Conservation (phyloP, 169 alveolate genomes). For the Plasmodium fragile region DNA sequence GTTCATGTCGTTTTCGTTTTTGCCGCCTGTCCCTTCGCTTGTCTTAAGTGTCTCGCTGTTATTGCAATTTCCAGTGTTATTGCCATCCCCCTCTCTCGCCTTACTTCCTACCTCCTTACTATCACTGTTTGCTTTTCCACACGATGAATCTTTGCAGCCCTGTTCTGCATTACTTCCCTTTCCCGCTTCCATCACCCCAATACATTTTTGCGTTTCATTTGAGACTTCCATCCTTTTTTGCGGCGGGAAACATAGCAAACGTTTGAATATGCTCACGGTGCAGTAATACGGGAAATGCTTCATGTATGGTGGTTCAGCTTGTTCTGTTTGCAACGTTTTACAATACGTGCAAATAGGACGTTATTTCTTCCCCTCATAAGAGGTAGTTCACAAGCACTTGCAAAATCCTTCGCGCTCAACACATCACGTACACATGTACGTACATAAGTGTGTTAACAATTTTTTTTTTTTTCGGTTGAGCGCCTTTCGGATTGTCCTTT, state of each 20-base stretch:
- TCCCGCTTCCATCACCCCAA: not conserved
- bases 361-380: not conserved
- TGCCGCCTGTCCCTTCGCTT: not conserved
- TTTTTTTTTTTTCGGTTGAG: not conserved
- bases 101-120: slow-evolving; percentile 6
- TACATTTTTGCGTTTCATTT: not conserved
- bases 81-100: not conserved
- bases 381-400: not conserved
- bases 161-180: not conserved
- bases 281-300: not conserved
- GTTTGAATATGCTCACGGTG: not conserved
- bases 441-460: not conserved
- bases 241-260: slow-evolving; percentile 7
- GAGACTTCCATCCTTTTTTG: not conserved
- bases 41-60: not conserved
- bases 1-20: not conserved
- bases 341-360: not conserved
- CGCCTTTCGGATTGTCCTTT: not conserved
- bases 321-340: not conserved
- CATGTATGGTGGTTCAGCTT: not conserved
- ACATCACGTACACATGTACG: slow-evolving; percentile 11
- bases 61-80: not conserved
- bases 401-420: not conserved
- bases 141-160: not conserved
- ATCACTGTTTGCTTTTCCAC: not conserved